These are phyloP conservation scores for Flaveria floridana DNA, from an alignment of 140 eudicot genomes.

Conservation along the genomic window DNA sequence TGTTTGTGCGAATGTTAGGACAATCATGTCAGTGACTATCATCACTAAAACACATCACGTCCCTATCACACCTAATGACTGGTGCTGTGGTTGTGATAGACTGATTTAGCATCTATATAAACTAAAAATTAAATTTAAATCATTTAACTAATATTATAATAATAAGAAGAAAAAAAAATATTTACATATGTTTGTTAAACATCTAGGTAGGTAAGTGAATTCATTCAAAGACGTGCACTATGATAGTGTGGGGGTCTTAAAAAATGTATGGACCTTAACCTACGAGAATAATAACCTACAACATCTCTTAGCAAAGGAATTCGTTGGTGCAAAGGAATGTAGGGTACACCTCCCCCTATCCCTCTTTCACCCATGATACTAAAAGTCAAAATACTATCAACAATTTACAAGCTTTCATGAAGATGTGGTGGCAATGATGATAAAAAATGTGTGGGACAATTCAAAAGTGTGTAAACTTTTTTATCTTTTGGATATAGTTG, in stretches of 20 bases:
- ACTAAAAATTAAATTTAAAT: no score
- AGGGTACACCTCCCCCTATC: slow-evolving; percentile 22
- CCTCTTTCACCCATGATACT: slow-evolving; percentile 22
- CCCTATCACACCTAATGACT: no score
- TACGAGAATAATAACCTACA: background rate
- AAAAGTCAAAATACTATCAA: slow-evolving; percentile 40
- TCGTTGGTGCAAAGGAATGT: slow-evolving; percentile 28
- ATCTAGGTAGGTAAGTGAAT: background rate
- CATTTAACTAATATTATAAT: no score
- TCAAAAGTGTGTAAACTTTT: background rate
- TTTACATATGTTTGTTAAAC: no score
- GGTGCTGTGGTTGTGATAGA: no score
- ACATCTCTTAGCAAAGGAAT: slow-evolving; percentile 15
- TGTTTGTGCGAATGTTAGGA: no score
- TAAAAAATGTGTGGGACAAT: background rate
- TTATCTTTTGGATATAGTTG: background rate
- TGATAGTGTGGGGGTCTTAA: slow-evolving; percentile 1
- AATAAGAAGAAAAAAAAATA: no score
- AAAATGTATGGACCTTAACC: slow-evolving; percentile 37
- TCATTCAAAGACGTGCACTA: slow-evolving; percentile 27
- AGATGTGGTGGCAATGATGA: slow-evolving; percentile 6
- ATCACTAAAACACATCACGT: no score
- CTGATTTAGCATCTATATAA: no score
- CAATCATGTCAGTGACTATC: no score
- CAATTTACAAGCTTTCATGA: slow-evolving; percentile 29